phyloP scores from a whole-genome alignment of 768 basidiomycete species.

The Russula foetens region DNA sequence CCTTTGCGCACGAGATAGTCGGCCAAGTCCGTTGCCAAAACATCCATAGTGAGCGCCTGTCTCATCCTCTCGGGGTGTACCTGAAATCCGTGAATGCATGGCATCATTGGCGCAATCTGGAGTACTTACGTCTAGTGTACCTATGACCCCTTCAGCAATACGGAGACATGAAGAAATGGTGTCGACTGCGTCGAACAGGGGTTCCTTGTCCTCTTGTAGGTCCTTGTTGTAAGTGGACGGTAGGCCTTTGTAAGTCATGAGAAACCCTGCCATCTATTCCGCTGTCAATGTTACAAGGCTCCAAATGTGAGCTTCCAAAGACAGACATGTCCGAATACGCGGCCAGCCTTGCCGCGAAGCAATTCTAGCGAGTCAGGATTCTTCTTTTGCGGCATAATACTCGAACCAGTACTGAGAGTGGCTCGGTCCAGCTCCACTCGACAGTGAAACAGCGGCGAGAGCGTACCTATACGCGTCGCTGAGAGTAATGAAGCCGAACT shows the following conservation, averaged over 20 bases:
- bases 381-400: slow-evolving; percentile 99
- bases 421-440: background rate
- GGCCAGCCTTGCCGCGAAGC: slow-evolving; percentile 89
- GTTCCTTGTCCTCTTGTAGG: slow-evolving; percentile 97
- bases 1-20: slow-evolving; percentile 99
- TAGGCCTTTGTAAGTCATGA: slow-evolving; percentile 95
- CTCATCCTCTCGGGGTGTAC: slow-evolving; percentile 88
- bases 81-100: slow-evolving; percentile 32
- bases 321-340: slow-evolving; percentile 84
- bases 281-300: background rate
- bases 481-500: slow-evolving; percentile 94
- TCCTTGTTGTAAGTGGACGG: slow-evolving; percentile 99
- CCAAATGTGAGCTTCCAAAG: background rate
- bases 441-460: background rate
- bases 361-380: slow-evolving; percentile 96
- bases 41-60: slow-evolving; percentile 88
- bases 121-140: slow-evolving; percentile 70
- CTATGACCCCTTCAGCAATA: slow-evolving; percentile 92
- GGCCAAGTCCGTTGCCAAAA: slow-evolving; percentile 96
- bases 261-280: slow-evolving; percentile 88
- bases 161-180: slow-evolving; percentile 81
- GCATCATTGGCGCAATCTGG: background rate
- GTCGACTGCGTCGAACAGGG: slow-evolving; percentile 89
- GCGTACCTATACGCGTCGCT: slow-evolving; percentile 93
- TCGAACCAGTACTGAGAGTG: slow-evolving; percentile 79